Evolutionary conservation across 2,329 filamentous ascomycete species (phyloP).

Genomic region (Neofusicoccum kwambonambiense): DNA sequence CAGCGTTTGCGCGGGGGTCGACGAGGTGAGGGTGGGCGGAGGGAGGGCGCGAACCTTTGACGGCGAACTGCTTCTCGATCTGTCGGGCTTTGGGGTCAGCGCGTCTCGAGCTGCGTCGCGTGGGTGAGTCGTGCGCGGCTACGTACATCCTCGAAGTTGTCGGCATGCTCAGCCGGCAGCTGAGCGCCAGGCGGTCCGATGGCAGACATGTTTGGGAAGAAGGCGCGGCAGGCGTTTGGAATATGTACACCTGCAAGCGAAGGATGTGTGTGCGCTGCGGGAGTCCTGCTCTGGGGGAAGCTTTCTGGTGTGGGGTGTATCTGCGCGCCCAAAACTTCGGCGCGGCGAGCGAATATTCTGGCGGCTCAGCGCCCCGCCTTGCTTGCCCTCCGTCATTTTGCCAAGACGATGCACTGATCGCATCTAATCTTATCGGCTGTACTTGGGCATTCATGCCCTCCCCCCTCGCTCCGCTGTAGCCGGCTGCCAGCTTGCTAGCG

Average conservation of each 20-base stretch:
- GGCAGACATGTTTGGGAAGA: slow-evolving; percentile 3
- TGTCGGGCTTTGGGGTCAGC: slow-evolving; percentile 36
- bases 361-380: not conserved
- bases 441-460: not conserved
- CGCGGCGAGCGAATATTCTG: slow-evolving; percentile 8
- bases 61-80: slow-evolving; percentile 99
- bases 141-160: slow-evolving; percentile 69
- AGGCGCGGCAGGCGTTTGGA: not conserved
- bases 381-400: not conserved
- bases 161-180: slow-evolving; percentile 60
- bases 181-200: slow-evolving; percentile 17
- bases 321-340: not conserved
- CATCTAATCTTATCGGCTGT: not conserved
- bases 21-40: not conserved
- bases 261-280: not conserved
- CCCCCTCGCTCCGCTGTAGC: not conserved
- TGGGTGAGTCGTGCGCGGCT: slow-evolving; percentile 7
- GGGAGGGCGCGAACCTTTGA: slow-evolving; percentile 66
- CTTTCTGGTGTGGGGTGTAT: not conserved
- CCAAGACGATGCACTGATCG: not conserved
- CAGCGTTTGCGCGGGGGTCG: no score
- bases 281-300: no score
- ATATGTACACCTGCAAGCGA: not conserved
- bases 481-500: not conserved
- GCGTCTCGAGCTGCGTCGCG: not conserved